Evolutionary conservation across 2,329 filamentous ascomycete species (phyloP), one percentile per base, ranked within the genome.

Genomic region (Nothophaeocryptopus gaeumannii): DNA sequence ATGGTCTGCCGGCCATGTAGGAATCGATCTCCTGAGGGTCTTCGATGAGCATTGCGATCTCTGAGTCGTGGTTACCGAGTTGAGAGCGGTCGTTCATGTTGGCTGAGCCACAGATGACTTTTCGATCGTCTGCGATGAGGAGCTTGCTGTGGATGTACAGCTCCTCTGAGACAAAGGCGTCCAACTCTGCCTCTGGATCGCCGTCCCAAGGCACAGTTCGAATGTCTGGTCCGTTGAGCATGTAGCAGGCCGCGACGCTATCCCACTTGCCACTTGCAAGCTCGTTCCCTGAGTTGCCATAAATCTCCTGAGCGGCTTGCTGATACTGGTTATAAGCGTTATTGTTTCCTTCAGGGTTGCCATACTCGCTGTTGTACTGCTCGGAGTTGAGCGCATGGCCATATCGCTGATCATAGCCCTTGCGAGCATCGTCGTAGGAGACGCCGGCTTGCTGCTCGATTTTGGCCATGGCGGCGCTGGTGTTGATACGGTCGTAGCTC

Each of bases 21-120:
- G 83, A 85, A 11, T 86, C 80, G 12, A 95, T 74, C 1, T 83
- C 74, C 1, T 84, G 81, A 2, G 82, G 80, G 65, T 95, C 89
- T 67, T 93, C 86, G 63, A 96, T 88, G 50, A 95, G 79, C 56
- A 95, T 86, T n/a, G 89, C 89, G 47, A 96, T 89, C 67, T 96
- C 90, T 1, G 84, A 89, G 71, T 95, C 90, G 70, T 93, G 89
- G 50, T 82, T 79, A 32, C 89, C 89, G 3, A 95, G 80, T 72
- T 96, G 88, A 2, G 86, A 91, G 47, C 82, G 76, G 60, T 84
- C 83, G 60, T 86, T 86, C 61, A 86, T 73, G 60, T 86, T 86
- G 16, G 82, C 82, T 47, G 80, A 89, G 55, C 90, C 89, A 66
- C 87, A 91, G 58, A 95, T 91, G 50, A 89, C 87, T 42, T 87